These are phyloP conservation scores for Vitis labrusca DNA, from an alignment of 164 flowering plant genomes.

Conservation along the genomic window DNA sequence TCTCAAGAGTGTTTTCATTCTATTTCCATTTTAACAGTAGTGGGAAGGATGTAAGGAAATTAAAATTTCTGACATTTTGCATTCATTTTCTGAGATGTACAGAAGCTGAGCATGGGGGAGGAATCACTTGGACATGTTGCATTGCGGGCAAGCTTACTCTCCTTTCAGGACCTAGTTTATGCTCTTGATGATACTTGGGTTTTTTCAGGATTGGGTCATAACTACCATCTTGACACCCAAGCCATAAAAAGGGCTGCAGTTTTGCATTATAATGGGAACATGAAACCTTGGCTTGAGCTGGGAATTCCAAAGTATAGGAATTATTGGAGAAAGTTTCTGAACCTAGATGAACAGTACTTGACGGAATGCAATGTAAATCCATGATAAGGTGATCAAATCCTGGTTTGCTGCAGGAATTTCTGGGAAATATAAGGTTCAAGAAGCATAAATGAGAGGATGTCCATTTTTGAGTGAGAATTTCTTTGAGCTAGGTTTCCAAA, in stretches of 20 bases:
- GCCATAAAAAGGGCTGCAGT: slow-evolving; percentile 57
- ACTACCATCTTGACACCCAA: slow-evolving; percentile 43
- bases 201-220: slow-evolving; percentile 79
- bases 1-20: neutral
- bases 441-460: slow-evolving; percentile 13
- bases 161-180: slow-evolving; percentile 62
- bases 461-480: slow-evolving; percentile 16
- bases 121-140: slow-evolving; percentile 31
- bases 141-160: slow-evolving; percentile 59
- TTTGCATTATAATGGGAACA: slow-evolving; percentile 89
- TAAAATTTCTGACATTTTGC: neutral
- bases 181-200: slow-evolving; percentile 63
- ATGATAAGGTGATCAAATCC: slow-evolving; percentile 14
- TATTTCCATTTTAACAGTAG: too few species aligned
- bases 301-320: slow-evolving; percentile 70
- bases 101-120: slow-evolving; percentile 26
- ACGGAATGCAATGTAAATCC: slow-evolving; percentile 75
- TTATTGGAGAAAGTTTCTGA: slow-evolving; percentile 68
- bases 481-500: slow-evolving; percentile 13
- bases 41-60: neutral
- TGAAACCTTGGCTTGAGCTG: slow-evolving; percentile 98
- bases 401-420: slow-evolving; percentile 5
- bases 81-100: slow-evolving; percentile 6
- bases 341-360: slow-evolving; percentile 59
- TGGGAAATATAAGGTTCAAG: slow-evolving; percentile 11